Conservation (phyloP, 2,329 filamentous ascomycete species). For the Calonectria hongkongensis region DNA sequence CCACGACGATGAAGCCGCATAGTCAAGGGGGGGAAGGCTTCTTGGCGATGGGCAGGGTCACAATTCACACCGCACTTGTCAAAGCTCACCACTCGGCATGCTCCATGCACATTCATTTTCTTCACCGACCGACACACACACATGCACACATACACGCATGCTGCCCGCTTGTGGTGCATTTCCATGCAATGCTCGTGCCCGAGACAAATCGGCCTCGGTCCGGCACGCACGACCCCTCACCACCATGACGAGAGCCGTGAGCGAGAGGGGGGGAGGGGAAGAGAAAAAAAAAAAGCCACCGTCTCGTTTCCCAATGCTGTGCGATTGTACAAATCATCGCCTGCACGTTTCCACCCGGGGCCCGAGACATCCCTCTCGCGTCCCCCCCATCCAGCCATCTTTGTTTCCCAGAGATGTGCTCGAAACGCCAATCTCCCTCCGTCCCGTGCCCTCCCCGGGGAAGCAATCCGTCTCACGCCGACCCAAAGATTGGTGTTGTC, state of each 20-base stretch:
- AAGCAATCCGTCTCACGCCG: slow-evolving; percentile 5
- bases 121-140: slow-evolving; percentile 16
- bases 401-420: neutral
- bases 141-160: too few species aligned
- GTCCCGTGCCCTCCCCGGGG: neutral
- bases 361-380: neutral
- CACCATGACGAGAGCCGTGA: neutral
- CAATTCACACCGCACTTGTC: slow-evolving; percentile 16
- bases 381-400: too few species aligned
- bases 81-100: neutral
- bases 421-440: neutral
- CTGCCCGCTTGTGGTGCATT: neutral
- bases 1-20: too few species aligned
- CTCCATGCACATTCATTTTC: neutral
- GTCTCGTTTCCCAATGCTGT: neutral
- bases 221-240: slow-evolving; percentile 13
- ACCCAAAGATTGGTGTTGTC: neutral
- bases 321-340: neutral
- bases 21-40: neutral
- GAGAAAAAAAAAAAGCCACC: neutral
- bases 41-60: neutral
- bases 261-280: neutral
- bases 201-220: slow-evolving; percentile 7
- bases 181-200: slow-evolving; percentile 19
- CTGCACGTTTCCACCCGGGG: slow-evolving; percentile 2